Evolutionary conservation across 2,329 filamentous ascomycete genomes (phyloP).

Genomic region (Anthostomella pinea): DNA sequence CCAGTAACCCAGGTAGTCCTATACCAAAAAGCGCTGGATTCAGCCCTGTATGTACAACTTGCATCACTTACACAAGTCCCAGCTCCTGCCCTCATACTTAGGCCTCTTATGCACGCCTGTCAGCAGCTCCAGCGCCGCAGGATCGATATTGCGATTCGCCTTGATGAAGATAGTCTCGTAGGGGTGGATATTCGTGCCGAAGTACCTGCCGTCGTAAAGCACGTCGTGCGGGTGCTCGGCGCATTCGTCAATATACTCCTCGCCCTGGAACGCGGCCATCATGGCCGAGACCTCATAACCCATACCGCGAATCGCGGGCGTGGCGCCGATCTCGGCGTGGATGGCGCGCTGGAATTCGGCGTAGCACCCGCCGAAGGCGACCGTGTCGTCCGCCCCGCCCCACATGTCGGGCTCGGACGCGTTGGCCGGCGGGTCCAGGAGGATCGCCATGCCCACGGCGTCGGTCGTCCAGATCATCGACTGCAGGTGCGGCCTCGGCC

Average conservation of each 20-base stretch:
- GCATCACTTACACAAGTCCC: conserved; percentile 18
- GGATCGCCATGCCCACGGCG: conserved; percentile 33
- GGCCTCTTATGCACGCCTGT: conserved; percentile 32
- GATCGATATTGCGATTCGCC: conserved; percentile 32
- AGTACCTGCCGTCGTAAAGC: conserved; percentile 29
- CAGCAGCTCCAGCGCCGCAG: conserved; percentile 24
- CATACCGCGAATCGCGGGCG: conserved; percentile 24
- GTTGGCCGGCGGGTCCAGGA: conserved; percentile 31
- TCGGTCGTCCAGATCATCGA: conserved; percentile 40
- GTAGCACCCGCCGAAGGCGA: conserved; percentile 32
- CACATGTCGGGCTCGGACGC: conserved; percentile 21
- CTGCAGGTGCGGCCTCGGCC: conserved; percentile 34
- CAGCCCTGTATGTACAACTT: neutral
- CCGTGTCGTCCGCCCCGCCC: conserved; percentile 22
- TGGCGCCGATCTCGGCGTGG: conserved; percentile 32
- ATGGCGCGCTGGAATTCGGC: conserved; percentile 24
- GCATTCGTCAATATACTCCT: conserved; percentile 24
- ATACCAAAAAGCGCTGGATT: too few species aligned
- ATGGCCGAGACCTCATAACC: conserved; percentile 36
- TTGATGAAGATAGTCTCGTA: conserved; percentile 39
- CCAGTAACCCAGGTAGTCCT: neutral
- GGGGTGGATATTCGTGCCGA: conserved; percentile 34
- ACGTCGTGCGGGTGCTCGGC: conserved; percentile 21
- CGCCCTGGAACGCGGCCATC: conserved; percentile 29
- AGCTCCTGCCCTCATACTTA: conserved; percentile 22